Evolutionary conservation across 1,284 basidiomycete genomes (phyloP).

Genomic region (Lentinula novae-zelandiae): DNA sequence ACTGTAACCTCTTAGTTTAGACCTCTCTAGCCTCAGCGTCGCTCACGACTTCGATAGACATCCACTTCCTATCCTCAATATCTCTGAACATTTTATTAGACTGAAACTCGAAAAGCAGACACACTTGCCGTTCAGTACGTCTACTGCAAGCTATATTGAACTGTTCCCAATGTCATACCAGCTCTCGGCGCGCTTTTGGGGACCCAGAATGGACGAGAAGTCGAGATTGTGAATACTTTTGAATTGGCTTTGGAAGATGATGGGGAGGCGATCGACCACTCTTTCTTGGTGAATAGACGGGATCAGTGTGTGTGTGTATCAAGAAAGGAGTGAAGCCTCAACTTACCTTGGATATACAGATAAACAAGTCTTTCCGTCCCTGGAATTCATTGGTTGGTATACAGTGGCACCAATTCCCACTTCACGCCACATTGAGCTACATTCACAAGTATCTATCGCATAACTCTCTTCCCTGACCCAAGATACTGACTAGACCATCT

Average conservation of each 20-base stretch:
- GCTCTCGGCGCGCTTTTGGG: slow-evolving; percentile 94
- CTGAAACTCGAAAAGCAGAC: slow-evolving; percentile 69
- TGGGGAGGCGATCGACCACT: slow-evolving; percentile 66
- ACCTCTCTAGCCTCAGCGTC: slow-evolving; percentile 12
- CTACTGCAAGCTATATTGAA: background rate
- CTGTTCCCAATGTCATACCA: slow-evolving; percentile 28
- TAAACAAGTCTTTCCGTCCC: slow-evolving; percentile 96
- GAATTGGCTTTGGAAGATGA: slow-evolving; percentile 71
- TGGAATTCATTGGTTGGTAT: slow-evolving; percentile 98
- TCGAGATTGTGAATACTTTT: slow-evolving; percentile 96
- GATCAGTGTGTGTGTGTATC: slow-evolving; percentile 72
- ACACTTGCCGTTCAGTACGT: slow-evolving; percentile 62
- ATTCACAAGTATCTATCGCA: slow-evolving; percentile 67
- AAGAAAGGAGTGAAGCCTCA: background rate
- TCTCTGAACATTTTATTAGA: slow-evolving; percentile 93
- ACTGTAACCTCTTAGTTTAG: slow-evolving; percentile 43
- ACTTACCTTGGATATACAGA: slow-evolving; percentile 46
- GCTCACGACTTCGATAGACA: slow-evolving; percentile 58
- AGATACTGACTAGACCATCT: slow-evolving; percentile 1
- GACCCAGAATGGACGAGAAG: slow-evolving; percentile 88
- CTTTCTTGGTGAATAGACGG: slow-evolving; percentile 76
- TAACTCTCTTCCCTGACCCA: slow-evolving; percentile 14
- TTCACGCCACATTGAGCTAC: slow-evolving; percentile 71
- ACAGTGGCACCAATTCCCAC: slow-evolving; percentile 76
- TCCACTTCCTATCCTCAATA: slow-evolving; percentile 93